These are phyloP conservation scores for Orobanche coerulescens DNA, from an alignment of 257 asterid species.

Conservation along the genomic window DNA sequence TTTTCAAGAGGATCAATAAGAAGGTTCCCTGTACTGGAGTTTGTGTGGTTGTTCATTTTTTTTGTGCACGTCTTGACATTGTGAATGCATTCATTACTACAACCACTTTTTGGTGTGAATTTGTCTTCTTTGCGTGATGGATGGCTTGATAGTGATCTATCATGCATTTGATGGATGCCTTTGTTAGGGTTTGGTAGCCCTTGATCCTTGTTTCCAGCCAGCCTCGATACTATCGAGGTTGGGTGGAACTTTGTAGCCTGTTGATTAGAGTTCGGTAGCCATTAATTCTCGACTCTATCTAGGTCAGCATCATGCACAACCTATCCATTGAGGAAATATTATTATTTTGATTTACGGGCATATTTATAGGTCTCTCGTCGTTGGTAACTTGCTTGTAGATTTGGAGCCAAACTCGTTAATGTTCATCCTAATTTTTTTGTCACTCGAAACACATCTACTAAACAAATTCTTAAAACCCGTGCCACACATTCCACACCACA, in stretches of 20 bases:
- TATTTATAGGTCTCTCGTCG: neutral
- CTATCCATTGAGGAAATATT: neutral
- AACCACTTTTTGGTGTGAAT: neutral
- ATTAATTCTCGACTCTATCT: no score
- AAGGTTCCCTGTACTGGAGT: neutral
- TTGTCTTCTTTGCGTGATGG: neutral
- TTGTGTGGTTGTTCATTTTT: neutral
- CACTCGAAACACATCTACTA: no score
- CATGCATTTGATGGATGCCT: neutral
- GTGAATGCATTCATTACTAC: neutral
- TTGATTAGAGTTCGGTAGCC: no score
- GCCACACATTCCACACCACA: no score
- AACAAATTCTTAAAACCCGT: no score
- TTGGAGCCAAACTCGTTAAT: neutral
- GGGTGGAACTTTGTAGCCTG: neutral
- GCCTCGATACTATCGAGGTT: no score
- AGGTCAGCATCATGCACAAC: no score
- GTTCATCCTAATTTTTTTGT: neutral
- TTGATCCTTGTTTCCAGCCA: neutral
- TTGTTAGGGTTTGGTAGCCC: neutral
- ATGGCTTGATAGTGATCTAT: neutral
- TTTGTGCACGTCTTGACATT: neutral
- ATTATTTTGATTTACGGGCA: neutral
- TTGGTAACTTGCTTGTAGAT: slow-evolving; percentile 9
- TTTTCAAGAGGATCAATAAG: neutral